These are phyloP conservation scores for Phaeotremella fagi DNA, from an alignment of 768 basidiomycete species.

Conservation along the genomic window DNA sequence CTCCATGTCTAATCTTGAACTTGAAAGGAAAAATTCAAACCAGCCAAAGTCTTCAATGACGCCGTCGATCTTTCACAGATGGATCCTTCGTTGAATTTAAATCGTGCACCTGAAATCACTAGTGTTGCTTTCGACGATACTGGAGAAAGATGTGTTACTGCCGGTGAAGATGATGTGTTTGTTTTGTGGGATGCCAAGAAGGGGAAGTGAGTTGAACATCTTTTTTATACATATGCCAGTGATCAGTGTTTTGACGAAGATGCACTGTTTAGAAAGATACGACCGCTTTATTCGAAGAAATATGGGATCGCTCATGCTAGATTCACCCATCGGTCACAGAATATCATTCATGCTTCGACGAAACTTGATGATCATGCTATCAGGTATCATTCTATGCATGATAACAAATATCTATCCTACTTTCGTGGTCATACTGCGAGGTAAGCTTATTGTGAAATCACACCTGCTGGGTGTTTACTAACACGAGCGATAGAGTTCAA, in stretches of 20 bases:
- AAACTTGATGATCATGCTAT: conserved; percentile 86
- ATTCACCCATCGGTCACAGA: conserved; percentile 84
- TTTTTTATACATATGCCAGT: not conserved
- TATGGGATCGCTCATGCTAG: conserved; percentile 93
- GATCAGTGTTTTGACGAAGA: not conserved
- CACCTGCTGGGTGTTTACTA: not conserved
- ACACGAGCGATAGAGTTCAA: conserved; percentile 57
- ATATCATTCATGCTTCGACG: conserved; percentile 84
- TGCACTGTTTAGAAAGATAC: conserved; percentile 54
- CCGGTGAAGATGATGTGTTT: conserved; percentile 88
- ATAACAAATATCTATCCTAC: conserved; percentile 93
- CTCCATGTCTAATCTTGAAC: not conserved
- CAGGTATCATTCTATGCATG: conserved; percentile 89
- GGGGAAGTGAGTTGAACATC: conserved; percentile 72
- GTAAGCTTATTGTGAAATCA: conserved; percentile 32
- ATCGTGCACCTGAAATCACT: conserved; percentile 53
- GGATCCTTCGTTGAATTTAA: conserved; percentile 14
- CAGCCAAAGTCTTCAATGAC: conserved; percentile 79
- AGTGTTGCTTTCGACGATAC: conserved; percentile 85
- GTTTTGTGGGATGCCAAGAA: conserved; percentile 79
- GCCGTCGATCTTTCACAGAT: conserved; percentile 58
- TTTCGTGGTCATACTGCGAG: conserved; percentile 86
- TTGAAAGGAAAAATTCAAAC: conserved; percentile 37
- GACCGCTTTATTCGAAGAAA: conserved; percentile 84
- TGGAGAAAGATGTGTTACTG: conserved; percentile 80